phyloP scores from a whole-genome alignment of 2,329 filamentous ascomycete genomes.

The Aspergillus sp. region DNA sequence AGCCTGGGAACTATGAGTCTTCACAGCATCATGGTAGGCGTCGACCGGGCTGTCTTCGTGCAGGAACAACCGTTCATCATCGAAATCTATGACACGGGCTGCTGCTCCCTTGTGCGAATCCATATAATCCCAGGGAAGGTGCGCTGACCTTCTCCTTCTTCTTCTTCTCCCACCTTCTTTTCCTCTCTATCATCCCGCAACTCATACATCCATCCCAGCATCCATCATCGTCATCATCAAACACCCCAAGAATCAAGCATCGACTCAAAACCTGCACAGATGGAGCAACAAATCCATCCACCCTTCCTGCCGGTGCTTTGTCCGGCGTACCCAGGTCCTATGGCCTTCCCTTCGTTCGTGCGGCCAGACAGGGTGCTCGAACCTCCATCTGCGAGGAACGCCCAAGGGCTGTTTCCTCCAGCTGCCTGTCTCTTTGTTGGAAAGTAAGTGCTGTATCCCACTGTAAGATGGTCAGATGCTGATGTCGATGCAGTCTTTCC shows the following conservation, averaged over 20 bases:
- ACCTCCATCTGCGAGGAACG: constrained; percentile 21
- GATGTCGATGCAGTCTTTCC: constrained; percentile 16
- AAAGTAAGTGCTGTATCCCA: constrained; percentile 22
- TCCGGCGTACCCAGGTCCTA: no score
- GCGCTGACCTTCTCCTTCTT: no score
- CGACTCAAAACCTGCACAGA: not conserved
- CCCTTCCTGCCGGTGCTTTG: not conserved
- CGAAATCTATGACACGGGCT: no score
- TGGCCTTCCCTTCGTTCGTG: no score
- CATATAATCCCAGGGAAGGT: no score
- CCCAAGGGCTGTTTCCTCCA: constrained; percentile 29
- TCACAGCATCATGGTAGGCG: no score
- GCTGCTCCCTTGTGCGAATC: no score
- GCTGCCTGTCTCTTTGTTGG: constrained; percentile 31
- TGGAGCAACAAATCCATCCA: not conserved
- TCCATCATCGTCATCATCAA: not conserved
- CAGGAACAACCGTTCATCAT: no score
- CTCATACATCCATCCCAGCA: not conserved
- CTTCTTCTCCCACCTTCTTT: no score
- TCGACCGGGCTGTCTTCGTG: no score
- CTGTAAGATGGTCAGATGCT: constrained; percentile 2
- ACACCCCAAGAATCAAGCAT: not conserved
- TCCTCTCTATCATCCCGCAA: not conserved
- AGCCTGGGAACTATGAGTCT: no score
- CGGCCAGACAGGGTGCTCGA: constrained; percentile 21